These are phyloP conservation scores for Pisolithus sp. DNA, from an alignment of 768 basidiomycete genomes.

Conservation along the genomic window DNA sequence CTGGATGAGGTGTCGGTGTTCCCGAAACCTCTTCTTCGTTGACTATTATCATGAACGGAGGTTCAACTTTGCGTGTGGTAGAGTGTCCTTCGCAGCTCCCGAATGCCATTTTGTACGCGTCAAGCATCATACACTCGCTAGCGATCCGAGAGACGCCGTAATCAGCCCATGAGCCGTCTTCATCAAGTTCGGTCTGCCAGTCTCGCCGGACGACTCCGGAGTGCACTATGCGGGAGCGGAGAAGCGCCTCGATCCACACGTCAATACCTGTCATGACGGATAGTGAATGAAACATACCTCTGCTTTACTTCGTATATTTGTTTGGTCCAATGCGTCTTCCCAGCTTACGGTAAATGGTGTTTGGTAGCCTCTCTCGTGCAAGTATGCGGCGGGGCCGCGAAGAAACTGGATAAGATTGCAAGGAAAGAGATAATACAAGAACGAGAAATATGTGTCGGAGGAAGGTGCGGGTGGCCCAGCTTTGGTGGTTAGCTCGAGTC, in stretches of 20 bases:
- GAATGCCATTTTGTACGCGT: slow-evolving; percentile 50
- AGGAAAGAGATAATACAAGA: slow-evolving; percentile 86
- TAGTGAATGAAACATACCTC: slow-evolving; percentile 43
- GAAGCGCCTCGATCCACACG: slow-evolving; percentile 42
- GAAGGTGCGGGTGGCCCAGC: slow-evolving; percentile 50
- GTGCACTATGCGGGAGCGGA: slow-evolving; percentile 70
- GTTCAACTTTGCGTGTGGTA: slow-evolving; percentile 1
- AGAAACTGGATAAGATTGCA: slow-evolving; percentile 82
- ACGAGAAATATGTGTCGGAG: slow-evolving; percentile 63
- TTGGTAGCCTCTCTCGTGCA: slow-evolving; percentile 43
- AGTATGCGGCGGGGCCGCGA: slow-evolving; percentile 58
- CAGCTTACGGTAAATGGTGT: slow-evolving; percentile 66
- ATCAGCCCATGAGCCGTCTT: slow-evolving; percentile 61
- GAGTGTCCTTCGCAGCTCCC: slow-evolving; percentile 29
- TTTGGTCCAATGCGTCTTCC: slow-evolving; percentile 62
- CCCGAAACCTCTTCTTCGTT: slow-evolving; percentile 18
- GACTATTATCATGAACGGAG: slow-evolving; percentile 7
- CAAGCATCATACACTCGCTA: slow-evolving; percentile 65
- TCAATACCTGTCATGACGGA: slow-evolving; percentile 1
- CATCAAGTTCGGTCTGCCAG: slow-evolving; percentile 54
- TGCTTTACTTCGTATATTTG: slow-evolving; percentile 62
- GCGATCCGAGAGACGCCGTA: slow-evolving; percentile 57
- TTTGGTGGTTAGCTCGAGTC: slow-evolving; percentile 56
- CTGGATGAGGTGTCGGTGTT: slow-evolving; percentile 27
- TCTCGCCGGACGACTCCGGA: slow-evolving; percentile 66